These are phyloP conservation scores for Casuarina equisetifolia DNA, from an alignment of 306 rosid genomes.

Conservation along the genomic window DNA sequence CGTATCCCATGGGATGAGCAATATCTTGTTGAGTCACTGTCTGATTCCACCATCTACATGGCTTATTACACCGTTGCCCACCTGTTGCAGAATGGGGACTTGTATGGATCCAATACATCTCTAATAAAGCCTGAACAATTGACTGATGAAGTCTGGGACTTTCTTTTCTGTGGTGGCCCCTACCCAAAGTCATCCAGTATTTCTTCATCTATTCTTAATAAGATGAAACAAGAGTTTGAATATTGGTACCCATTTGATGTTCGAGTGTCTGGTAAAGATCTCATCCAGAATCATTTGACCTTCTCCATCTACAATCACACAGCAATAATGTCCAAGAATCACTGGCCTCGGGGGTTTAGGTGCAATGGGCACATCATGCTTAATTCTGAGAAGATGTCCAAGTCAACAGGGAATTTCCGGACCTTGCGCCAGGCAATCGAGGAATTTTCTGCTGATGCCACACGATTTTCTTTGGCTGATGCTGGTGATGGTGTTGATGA, in stretches of 20 bases:
- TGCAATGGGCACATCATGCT: constrained; percentile 93
- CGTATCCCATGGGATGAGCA: constrained; percentile 95
- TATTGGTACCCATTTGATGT: constrained; percentile 97
- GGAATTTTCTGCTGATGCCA: constrained; percentile 93
- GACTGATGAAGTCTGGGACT: constrained; percentile 89
- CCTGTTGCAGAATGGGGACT: constrained; percentile 63
- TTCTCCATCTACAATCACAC: constrained; percentile 83
- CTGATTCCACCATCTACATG: constrained; percentile 95
- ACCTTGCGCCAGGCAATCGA: constrained; percentile 82
- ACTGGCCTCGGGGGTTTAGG: constrained; percentile 96
- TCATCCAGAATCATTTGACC: constrained; percentile 87
- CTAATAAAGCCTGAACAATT: constrained; percentile 66
- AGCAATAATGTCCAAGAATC: constrained; percentile 64
- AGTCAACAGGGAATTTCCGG: constrained; percentile 92
- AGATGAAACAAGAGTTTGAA: constrained; percentile 91
- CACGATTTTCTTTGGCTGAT: constrained; percentile 89
- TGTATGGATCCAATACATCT: constrained; percentile 59
- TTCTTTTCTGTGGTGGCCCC: constrained; percentile 66
- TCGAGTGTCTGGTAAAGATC: constrained; percentile 92
- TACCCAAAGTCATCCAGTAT: constrained; percentile 68
- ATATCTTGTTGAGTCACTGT: constrained; percentile 77
- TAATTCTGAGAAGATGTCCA: constrained; percentile 91
- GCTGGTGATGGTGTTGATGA: constrained; percentile 96
- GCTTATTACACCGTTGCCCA: constrained; percentile 92
- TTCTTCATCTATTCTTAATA: constrained; percentile 48